These are phyloP conservation scores for Ogataea pignaliae DNA, from an alignment of 805 yeast species.

Conservation along the genomic window DNA sequence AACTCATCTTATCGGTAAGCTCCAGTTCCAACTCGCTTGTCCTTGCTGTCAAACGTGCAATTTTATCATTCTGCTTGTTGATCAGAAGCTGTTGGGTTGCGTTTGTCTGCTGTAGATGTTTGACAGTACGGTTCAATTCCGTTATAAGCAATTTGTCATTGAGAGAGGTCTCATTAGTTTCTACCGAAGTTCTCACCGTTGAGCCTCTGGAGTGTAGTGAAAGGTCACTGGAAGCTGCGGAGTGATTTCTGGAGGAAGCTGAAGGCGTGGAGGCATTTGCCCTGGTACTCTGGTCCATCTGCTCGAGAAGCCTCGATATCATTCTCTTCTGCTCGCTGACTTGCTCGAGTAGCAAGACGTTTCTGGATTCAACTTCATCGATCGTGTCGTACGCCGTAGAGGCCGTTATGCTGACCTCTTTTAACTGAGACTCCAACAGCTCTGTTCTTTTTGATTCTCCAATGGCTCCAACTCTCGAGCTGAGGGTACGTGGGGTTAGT, in stretches of 20 bases:
- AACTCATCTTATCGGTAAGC: constrained; percentile 8
- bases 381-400: constrained; percentile 24
- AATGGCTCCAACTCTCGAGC: constrained; percentile 15
- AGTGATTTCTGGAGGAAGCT: neutral
- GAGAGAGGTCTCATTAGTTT: neutral
- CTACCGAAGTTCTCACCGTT: too few species aligned
- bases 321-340: constrained; percentile 23
- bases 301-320: constrained; percentile 19
- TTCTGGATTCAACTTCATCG: constrained; percentile 20
- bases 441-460: constrained; percentile 22
- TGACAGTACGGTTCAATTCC: neutral
- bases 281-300: constrained; percentile 11
- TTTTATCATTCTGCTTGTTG: neutral
- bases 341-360: constrained; percentile 23
- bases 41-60: constrained; percentile 4
- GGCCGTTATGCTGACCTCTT: constrained; percentile 23
- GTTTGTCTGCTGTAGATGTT: neutral
- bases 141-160: neutral
- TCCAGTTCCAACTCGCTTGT: constrained; percentile 15
- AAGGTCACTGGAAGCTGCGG: neutral
- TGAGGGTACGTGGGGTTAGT: constrained; percentile 15
- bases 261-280: neutral
- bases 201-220: neutral
- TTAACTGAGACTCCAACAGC: constrained; percentile 18
- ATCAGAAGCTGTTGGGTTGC: neutral